Conservation (phyloP, 345 rosid genomes). For the Linum trigynum region DNA sequence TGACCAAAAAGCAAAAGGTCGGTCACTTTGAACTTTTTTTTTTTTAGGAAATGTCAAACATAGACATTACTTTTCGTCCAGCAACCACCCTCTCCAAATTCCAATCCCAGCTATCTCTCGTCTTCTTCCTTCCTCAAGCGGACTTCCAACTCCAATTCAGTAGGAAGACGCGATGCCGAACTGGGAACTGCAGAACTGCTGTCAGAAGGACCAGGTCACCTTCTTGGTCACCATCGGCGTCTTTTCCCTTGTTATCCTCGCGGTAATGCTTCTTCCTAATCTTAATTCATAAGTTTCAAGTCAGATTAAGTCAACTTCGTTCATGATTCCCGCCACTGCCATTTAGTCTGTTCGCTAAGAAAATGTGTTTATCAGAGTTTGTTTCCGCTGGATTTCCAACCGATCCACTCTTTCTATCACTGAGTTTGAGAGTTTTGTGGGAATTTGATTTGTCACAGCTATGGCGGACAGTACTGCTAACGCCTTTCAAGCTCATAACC, state of each 20-base stretch:
- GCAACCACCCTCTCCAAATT: no score
- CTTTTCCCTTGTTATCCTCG: slow-evolving; percentile 76
- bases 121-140: no score
- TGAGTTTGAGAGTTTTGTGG: not conserved
- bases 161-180: slow-evolving; percentile 29
- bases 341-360: not conserved
- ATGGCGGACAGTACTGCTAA: slow-evolving; percentile 85
- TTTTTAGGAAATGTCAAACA: no score
- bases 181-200: slow-evolving; percentile 84
- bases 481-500: slow-evolving; percentile 92
- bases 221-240: slow-evolving; percentile 61
- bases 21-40: no score
- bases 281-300: not conserved
- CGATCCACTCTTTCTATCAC: not conserved
- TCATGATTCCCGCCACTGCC: not conserved
- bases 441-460: slow-evolving; percentile 32
- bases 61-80: no score
- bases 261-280: slow-evolving; percentile 34
- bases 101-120: no score
- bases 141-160: not conserved
- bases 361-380: slow-evolving; percentile 1
- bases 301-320: slow-evolving; percentile 2
- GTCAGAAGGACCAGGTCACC: slow-evolving; percentile 55
- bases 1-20: no score
- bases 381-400: not conserved